A percentile compares a stretch with the other conserved stretches of the same genome.
These are phyloP conservation scores for Malassezia restricta DNA, from an alignment of 1,284 basidiomycete species.

Conservation along the genomic window DNA sequence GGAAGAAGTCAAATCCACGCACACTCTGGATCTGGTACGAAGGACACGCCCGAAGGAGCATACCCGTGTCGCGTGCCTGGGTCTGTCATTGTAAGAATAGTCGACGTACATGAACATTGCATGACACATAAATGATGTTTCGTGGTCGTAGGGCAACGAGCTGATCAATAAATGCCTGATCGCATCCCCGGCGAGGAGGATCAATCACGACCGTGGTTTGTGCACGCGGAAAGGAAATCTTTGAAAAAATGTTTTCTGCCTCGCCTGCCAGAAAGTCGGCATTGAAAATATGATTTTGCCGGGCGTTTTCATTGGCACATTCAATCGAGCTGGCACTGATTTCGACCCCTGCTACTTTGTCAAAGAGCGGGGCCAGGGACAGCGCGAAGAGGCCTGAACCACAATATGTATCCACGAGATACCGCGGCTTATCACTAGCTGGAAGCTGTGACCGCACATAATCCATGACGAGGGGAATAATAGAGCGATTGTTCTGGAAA, in stretches of 20 bases:
- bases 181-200: conserved; percentile 14
- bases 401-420: conserved; percentile 45
- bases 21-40: conserved; percentile 36
- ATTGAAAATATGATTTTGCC: conserved; percentile 55
- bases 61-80: conserved; percentile 48
- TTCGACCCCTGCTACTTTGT: conserved; percentile 77
- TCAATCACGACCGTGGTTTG: conserved; percentile 53
- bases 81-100: conserved; percentile 35
- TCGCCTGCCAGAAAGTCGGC: conserved; percentile 52
- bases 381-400: conserved; percentile 81
- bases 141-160: conserved; percentile 33
- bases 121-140: conserved; percentile 48
- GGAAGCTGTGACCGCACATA: conserved; percentile 55
- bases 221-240: conserved; percentile 56
- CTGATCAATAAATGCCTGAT: conserved; percentile 39
- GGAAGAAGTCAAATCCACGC: conserved; percentile 43
- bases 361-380: conserved; percentile 66
- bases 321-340: conserved; percentile 61
- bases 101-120: conserved; percentile 57
- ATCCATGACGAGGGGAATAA: conserved; percentile 66
- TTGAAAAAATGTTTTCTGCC: conserved; percentile 52
- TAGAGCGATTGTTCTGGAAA: conserved; percentile 96
- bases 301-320: conserved; percentile 67
- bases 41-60: conserved; percentile 22
- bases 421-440: conserved; percentile 12